phyloP scores from a whole-genome alignment of 2,329 filamentous ascomycete genomes.

The Macroventuria anomochaeta region DNA sequence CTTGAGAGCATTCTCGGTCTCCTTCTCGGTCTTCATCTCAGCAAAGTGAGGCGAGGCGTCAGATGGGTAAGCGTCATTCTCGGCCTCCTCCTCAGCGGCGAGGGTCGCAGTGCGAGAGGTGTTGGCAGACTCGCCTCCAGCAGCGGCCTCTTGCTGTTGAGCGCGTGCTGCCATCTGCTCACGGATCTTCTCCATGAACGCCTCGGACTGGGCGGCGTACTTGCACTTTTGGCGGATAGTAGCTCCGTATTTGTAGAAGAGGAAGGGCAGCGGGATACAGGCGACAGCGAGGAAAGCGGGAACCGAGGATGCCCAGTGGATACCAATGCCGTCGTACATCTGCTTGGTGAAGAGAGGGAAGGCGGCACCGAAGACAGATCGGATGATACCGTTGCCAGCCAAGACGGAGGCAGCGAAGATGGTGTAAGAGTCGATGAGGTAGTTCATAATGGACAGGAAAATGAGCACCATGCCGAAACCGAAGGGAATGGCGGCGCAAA shows the following conservation, averaged over 20 bases:
- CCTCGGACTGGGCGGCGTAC: conserved; percentile 71
- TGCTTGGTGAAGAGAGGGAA: conserved; percentile 81
- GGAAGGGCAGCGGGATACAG: conserved; percentile 75
- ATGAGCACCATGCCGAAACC: conserved; percentile 69
- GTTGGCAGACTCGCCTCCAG: conserved; percentile 23
- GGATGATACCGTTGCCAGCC: conserved; percentile 79
- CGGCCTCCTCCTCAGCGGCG: conserved; percentile 33
- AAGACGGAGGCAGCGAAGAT: conserved; percentile 79
- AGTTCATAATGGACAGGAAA: conserved; percentile 62
- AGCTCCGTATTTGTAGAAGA: conserved; percentile 76
- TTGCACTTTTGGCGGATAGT: conserved; percentile 70
- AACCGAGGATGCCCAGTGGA: conserved; percentile 77
- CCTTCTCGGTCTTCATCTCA: conserved; percentile 49
- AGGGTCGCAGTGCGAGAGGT: conserved; percentile 36
- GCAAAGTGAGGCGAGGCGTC: conserved; percentile 43
- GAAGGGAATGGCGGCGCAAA: conserved; percentile 60
- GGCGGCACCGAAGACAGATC: conserved; percentile 76
- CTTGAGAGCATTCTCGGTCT: conserved; percentile 36
- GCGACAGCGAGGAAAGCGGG: conserved; percentile 75
- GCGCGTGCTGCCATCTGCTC: conserved; percentile 34
- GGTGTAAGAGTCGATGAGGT: conserved; percentile 61
- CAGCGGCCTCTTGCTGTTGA: conserved; percentile 13
- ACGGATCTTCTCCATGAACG: conserved; percentile 60
- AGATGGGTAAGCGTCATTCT: conserved; percentile 37
- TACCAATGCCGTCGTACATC: conserved; percentile 61